phyloP scores from a whole-genome alignment of 2,329 filamentous ascomycete species.

The Canariomyces notabilis region DNA sequence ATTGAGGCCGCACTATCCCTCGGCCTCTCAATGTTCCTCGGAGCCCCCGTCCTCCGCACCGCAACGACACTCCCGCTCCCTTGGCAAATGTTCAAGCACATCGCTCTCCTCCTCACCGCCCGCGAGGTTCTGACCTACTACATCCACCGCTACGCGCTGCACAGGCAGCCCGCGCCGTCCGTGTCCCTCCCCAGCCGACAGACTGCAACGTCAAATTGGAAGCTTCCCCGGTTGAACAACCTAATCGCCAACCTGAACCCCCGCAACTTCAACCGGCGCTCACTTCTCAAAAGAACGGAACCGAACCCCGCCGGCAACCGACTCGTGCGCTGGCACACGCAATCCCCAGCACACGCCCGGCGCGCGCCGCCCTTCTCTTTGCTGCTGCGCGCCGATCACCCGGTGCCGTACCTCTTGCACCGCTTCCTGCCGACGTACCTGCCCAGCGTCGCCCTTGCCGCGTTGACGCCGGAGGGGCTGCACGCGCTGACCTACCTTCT shows the following conservation, averaged over 20 bases:
- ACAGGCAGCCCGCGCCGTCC: slow-evolving; percentile 35
- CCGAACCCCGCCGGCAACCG: too few species aligned
- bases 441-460: slow-evolving; percentile 55
- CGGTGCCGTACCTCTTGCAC: slow-evolving; percentile 56
- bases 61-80: slow-evolving; percentile 47
- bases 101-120: slow-evolving; percentile 38
- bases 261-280: too few species aligned
- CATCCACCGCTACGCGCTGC: slow-evolving; percentile 67
- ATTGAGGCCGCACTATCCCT: slow-evolving; percentile 40
- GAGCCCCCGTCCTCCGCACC: slow-evolving; percentile 42
- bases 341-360: slow-evolving; percentile 48
- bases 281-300: too few species aligned
- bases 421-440: slow-evolving; percentile 62
- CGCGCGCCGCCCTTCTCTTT: slow-evolving; percentile 56
- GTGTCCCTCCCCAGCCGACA: neutral
- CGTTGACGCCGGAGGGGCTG: slow-evolving; percentile 35
- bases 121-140: slow-evolving; percentile 64
- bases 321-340: slow-evolving; percentile 39
- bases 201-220: neutral
- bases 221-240: too few species aligned
- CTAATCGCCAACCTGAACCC: too few species aligned
- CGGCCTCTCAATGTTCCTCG: slow-evolving; percentile 32
- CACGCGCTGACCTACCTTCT: slow-evolving; percentile 70
- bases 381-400: slow-evolving; percentile 63
- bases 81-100: slow-evolving; percentile 49